These are phyloP conservation scores for Capsicum chinense DNA, from an alignment of 257 asterid genomes.

Conservation along the genomic window DNA sequence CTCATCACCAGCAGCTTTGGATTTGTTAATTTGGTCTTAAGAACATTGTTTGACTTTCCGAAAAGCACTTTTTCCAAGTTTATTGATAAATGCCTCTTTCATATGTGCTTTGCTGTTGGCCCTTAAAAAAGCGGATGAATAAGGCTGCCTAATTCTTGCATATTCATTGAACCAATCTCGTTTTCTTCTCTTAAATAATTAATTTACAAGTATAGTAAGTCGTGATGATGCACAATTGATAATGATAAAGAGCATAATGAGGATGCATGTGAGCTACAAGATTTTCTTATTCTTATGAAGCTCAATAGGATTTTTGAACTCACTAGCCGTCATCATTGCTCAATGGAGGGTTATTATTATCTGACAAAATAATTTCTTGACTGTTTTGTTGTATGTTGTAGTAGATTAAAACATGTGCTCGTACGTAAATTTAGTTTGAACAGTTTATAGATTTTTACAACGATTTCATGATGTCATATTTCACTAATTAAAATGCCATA, in stretches of 20 bases:
- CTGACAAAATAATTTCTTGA: too few relatives aligned
- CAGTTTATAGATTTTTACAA: not conserved
- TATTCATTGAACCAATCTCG: slow-evolving; percentile 28
- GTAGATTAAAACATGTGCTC: not conserved
- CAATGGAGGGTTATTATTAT: too few relatives aligned
- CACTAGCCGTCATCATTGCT: slow-evolving; percentile 24
- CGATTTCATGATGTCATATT: not conserved
- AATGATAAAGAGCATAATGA: slow-evolving; percentile 2
- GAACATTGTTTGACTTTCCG: slow-evolving; percentile 8
- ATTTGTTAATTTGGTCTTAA: not conserved
- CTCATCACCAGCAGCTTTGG: not conserved
- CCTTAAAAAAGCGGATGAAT: slow-evolving; percentile 6
- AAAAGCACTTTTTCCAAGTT: not conserved
- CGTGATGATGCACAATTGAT: not conserved
- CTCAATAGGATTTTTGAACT: not conserved
- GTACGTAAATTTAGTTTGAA: not conserved
- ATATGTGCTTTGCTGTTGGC: not conserved
- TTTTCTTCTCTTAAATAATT: not conserved
- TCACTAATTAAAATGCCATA: too few relatives aligned
- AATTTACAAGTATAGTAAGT: not conserved
- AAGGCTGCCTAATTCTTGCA: slow-evolving; percentile 24
- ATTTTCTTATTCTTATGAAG: not conserved
- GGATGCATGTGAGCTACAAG: slow-evolving; percentile 32
- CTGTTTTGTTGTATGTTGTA: not conserved
- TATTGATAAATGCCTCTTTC: not conserved